Evolutionary conservation across 805 yeast species (phyloP).

Genomic region (Metschnikowia hibisci): DNA sequence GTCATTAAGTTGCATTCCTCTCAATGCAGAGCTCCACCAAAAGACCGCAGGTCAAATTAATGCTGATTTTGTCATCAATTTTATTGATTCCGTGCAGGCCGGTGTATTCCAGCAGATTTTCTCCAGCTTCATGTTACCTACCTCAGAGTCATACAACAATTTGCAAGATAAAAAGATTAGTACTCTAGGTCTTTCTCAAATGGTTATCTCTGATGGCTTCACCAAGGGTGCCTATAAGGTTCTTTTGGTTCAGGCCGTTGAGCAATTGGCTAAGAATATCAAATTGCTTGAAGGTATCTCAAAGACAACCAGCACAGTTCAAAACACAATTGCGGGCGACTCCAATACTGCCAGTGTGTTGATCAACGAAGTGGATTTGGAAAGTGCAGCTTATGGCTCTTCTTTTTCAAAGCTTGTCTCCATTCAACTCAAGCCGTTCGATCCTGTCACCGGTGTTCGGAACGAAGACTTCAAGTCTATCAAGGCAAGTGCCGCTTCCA

Average conservation of each 20-base stretch:
- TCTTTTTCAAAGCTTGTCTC: constrained; percentile 71
- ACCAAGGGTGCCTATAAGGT: constrained; percentile 19
- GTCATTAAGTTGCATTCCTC: constrained; percentile 43
- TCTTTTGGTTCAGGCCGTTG: constrained; percentile 26
- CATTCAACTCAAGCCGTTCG: constrained; percentile 57
- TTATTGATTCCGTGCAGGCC: constrained; percentile 71
- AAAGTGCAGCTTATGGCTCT: constrained; percentile 77
- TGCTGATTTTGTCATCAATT: constrained; percentile 49
- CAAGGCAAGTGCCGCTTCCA: constrained; percentile 23
- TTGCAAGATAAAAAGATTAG: constrained; percentile 54
- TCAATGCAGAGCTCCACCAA: constrained; percentile 20
- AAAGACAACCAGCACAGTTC: constrained; percentile 16
- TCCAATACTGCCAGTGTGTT: constrained; percentile 26
- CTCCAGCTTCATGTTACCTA: constrained; percentile 50
- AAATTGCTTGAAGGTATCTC: constrained; percentile 27
- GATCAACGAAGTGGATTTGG: constrained; percentile 51
- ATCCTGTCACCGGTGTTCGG: constrained; percentile 60
- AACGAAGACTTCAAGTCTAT: constrained; percentile 32
- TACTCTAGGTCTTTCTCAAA: constrained; percentile 46
- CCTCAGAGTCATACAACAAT: constrained; percentile 45
- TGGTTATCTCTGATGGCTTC: constrained; percentile 29
- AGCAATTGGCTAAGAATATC: constrained; percentile 31
- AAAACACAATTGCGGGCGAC: constrained; percentile 17
- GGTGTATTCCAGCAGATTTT: constrained; percentile 52
- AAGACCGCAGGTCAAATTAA: constrained; percentile 36